Evolutionary conservation across 441 rosid genomes (phyloP), one percentile per base, ranked within the genome.

Genomic region (Iberis amara): DNA sequence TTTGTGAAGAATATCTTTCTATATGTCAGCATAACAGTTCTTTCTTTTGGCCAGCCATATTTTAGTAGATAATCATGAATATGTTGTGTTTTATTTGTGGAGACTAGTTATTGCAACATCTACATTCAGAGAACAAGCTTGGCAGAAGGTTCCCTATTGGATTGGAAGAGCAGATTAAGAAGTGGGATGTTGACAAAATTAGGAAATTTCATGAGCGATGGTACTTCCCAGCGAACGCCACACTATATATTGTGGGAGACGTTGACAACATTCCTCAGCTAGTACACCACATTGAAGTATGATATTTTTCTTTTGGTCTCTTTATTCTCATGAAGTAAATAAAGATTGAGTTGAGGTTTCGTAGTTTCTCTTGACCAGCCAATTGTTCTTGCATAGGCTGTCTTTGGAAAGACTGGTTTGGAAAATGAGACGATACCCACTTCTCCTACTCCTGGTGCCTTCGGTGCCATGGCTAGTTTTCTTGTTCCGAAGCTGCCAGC

Each of bases 121-220:
- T 94, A 47, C 99, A 94, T 76, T 94, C 97, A 39, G 99, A 94
- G 70, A 94, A 94, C 85, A 94, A 89, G 85, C 78, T 94, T 55
- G 89, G 99, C 78, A 74, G 74, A 82, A 83, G 97, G 76, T 89
- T 94, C 72, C 99, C 99, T 26, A 94, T 89, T 73, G 99, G 99
- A 67, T 66, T 94, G 64, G 97, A 89, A 68, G 96, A 86, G 78
- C 97, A 94, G 75, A 94, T 89, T 72, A 85, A 86, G 86, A 89
- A 86, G 70, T 94, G 97, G 99, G 99, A 94, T 74, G 95, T 88
- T 23, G 99, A 94, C 73, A 89, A 85, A 76, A 94, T 94, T 56
- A 85, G 91, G 78, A 89, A 94, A 69, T 94, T 89, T 71, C 99
- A 94, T 69, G 99, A 94, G 65, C 85, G 91, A 12, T 94, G 99